Evolutionary conservation across 2,329 filamentous ascomycete species (phyloP), one percentile per base, ranked within the genome.

Genomic region (Trichoderma asperellum): DNA sequence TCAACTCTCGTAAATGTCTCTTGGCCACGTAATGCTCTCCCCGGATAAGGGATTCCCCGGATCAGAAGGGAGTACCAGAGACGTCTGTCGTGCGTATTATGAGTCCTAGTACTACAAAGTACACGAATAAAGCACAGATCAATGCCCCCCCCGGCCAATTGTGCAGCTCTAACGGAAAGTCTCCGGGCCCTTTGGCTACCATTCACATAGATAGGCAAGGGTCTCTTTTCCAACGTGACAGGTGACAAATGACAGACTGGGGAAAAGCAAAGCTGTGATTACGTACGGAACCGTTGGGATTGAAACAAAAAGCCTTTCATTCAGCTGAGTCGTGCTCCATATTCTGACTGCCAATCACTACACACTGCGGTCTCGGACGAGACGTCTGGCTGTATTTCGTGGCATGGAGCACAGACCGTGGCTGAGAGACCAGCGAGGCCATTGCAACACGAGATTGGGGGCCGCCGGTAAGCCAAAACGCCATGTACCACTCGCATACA

Each of bases 361-460:
- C 24, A 14, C 6, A 24, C 52, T 40, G 18, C 18, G 12, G 37
- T 16, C 29, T 66, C 53, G 53, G 27, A 49, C 37, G 49, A 49
- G 27, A 12, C n/a, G 11, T 5, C 10, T 35, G 53, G 37, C 57
- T 47, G 53, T 24, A 47, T 47, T 37, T 27, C 53, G 57, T 55
- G 7, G 27, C 63, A 66, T 66, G 52, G n/a, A 40, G 53, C 63
- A 58, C 63, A 66, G 63, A 66, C 63, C 4, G 63, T 66, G 55
- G 53, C 63, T 66, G 35, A 57, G 27, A 58, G 8, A 47, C 63
- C 63, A 53, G 63, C 58, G 63, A 66, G 29, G 63, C 53, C 35
- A 57, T n/a, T 66, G 63, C 53, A 29, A 35, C 63, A 24, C 37
- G 29, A 49, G 29, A 21, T 27, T 43, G 37, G 53, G 35, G 37